phyloP scores from a whole-genome alignment of 495 filamentous ascomycete genomes.

The Astrocystis sublimbata region DNA sequence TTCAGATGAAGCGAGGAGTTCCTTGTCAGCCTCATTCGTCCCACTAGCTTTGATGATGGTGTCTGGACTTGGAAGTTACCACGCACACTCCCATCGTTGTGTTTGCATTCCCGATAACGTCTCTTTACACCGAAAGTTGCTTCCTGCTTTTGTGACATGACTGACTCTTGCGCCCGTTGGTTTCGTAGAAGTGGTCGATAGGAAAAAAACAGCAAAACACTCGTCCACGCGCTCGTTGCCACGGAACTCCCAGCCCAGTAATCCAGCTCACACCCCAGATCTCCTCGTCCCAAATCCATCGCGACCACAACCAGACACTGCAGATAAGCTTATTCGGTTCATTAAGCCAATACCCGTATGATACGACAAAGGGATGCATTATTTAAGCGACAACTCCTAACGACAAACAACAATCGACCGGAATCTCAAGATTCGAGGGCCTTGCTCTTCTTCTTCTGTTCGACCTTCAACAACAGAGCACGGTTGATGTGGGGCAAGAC shows the following conservation, averaged over 20 bases:
- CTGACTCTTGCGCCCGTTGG: not conserved
- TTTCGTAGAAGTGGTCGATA: not conserved
- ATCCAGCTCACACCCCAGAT: not conserved
- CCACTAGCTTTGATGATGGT: no score
- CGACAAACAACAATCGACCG: no score
- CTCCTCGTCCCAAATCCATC: slow-evolving; percentile 6
- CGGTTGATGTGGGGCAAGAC: slow-evolving; percentile 99
- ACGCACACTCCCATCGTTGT: no score
- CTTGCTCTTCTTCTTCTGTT: slow-evolving; percentile 98
- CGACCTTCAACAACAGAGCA: slow-evolving; percentile 94
- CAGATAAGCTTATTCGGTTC: not conserved
- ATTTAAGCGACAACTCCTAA: slow-evolving; percentile 11
- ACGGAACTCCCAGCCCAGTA: slow-evolving; percentile 2
- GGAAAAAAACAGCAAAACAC: slow-evolving; percentile 13
- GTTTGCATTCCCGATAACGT: no score
- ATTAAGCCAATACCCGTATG: slow-evolving; percentile 8
- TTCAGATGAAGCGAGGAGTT: no score
- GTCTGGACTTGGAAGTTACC: no score
- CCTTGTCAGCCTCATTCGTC: no score
- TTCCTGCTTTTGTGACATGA: no score
- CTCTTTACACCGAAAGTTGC: no score
- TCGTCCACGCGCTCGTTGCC: slow-evolving; percentile 5
- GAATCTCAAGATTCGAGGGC: slow-evolving; percentile 53
- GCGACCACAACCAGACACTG: slow-evolving; percentile 1
- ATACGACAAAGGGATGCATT: slow-evolving; percentile 11